Base-by-base conservation (phyloP, 139 green algal species). In the Pleodorina starrii region DNA sequence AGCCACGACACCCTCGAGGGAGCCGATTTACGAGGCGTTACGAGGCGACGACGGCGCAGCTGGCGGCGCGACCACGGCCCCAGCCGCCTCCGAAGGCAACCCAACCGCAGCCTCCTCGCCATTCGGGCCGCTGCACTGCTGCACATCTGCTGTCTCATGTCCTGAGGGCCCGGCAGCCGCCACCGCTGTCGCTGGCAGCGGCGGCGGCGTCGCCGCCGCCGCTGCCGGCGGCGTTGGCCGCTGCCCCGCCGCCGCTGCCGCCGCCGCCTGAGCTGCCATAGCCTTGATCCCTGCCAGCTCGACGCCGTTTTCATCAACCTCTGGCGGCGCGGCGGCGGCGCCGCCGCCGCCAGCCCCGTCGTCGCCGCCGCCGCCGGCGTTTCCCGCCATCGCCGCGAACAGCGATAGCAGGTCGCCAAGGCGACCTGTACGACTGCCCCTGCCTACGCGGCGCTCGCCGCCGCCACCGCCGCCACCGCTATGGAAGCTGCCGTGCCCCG, bases 391-490 rank as follows among this genome's bases (percentile, higher is more conserved):
- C 21, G 72, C 40, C 42, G 19, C 40, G 43, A 80, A 57, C 42
- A 57, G 19, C n/a, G 74, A 82, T 5, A 82, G 43, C 74, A 82
- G 74, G 19, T 82, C 74, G 12, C 74, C 44, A 16, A 82, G 21
- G 29, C 44, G 27, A 6, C 72, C 72, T 16, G 72, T 16, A 36
- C 72, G 40, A 14, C 74, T 82, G 42, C 27, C 74, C 11, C 74
- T 23, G 1, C 74, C 14, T 23, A 60, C 5, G n/a, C 44, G 44
- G 74, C 72, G 54, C 54, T 66, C 19, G 25, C 72, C 36, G 72
- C 42, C 72, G 40, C 74, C 74, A 46, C 74, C 74, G 23, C 44
- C 44, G 23, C 44, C 44, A 29, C 44, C 74, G 74, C 74, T 4
- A 25, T 75, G 27, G n/a, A 44, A 5, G 66, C n/a, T 75, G 10